A percentile compares a stretch with the other conserved stretches of the same genome.
phyloP scores from a whole-genome alignment of 192 early-diverging fungal species.

The Coemansia sp. region DNA sequence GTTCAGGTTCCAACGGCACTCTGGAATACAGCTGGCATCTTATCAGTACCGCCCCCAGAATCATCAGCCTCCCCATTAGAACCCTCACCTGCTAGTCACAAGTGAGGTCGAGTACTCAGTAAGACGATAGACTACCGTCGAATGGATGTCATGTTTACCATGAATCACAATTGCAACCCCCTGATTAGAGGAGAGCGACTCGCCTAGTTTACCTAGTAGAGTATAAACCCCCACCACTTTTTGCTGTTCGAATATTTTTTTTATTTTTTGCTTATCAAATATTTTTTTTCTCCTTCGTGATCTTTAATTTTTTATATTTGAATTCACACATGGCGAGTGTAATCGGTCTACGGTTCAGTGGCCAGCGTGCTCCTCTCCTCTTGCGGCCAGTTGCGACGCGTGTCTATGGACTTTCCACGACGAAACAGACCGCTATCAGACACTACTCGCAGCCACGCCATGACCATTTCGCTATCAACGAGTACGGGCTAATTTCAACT shows the following conservation, averaged over 20 bases:
- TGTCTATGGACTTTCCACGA: not conserved
- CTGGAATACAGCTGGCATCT: not conserved
- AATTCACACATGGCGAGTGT: slow-evolving; percentile 25
- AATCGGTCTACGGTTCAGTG: slow-evolving; percentile 14
- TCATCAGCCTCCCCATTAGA: too few species aligned
- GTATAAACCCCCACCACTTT: not conserved
- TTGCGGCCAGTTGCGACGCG: slow-evolving; percentile 13
- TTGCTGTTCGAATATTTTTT: not conserved
- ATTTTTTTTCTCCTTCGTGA: not conserved
- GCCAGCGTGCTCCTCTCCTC: slow-evolving; percentile 12
- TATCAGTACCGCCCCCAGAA: not conserved
- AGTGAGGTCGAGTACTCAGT: too few species aligned
- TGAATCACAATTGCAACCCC: too few species aligned
- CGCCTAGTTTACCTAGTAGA: not conserved
- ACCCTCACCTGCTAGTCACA: too few species aligned
- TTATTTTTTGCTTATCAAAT: not conserved
- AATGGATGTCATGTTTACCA: too few species aligned
- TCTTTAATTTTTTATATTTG: not conserved
- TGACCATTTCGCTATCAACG: slow-evolving; percentile 33
- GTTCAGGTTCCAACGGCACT: not conserved
- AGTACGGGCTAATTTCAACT: slow-evolving; percentile 39
- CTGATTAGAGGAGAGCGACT: not conserved
- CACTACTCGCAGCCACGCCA: slow-evolving; percentile 26
- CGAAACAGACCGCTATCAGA: not conserved
- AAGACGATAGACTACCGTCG: too few species aligned